Percentiles rank a stretch among this genome's conserved stretches.
Conservation (phyloP, 768 basidiomycete genomes). For the Mycena vitilis region DNA sequence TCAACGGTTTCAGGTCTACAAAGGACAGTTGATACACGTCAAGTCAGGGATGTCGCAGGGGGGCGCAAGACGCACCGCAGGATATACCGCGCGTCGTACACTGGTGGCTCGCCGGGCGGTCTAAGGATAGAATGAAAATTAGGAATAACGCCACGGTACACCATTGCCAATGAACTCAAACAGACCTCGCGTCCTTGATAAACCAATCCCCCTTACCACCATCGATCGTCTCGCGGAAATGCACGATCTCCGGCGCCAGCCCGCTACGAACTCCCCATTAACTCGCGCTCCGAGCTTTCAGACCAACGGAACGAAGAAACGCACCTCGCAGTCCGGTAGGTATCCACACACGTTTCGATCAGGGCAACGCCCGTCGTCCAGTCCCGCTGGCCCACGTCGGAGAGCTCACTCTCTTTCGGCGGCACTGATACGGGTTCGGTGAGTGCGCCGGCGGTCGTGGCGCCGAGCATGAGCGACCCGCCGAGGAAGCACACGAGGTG, state of each 20-base stretch:
- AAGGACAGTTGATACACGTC: no score
- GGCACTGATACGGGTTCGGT: slow-evolving; percentile 70
- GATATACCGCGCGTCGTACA: slow-evolving; percentile 93
- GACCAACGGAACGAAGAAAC: slow-evolving; percentile 41
- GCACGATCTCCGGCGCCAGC: slow-evolving; percentile 83
- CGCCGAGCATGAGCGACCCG: slow-evolving; percentile 92
- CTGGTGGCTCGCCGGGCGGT: slow-evolving; percentile 51
- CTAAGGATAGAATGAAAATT: no score
- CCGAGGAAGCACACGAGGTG: slow-evolving; percentile 96
- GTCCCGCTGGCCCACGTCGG: slow-evolving; percentile 72
- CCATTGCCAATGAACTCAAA: background rate
- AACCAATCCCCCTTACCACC: slow-evolving; percentile 80
- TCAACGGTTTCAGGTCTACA: slow-evolving; percentile 95
- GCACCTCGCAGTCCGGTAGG: slow-evolving; percentile 87
- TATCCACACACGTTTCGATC: slow-evolving; percentile 89
- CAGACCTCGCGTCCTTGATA: slow-evolving; percentile 80
- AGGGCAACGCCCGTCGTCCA: slow-evolving; percentile 86
- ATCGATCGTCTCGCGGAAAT: slow-evolving; percentile 78
- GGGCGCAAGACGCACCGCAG: slow-evolving; percentile 64
- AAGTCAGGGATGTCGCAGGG: no score
- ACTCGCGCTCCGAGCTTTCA: slow-evolving; percentile 1
- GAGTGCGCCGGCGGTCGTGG: slow-evolving; percentile 71
- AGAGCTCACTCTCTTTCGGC: slow-evolving; percentile 68
- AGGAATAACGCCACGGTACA: no score
- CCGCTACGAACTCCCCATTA: no score